Base-by-base conservation (phyloP, 1,284 basidiomycete genomes). In the Trametes pubescens region DNA sequence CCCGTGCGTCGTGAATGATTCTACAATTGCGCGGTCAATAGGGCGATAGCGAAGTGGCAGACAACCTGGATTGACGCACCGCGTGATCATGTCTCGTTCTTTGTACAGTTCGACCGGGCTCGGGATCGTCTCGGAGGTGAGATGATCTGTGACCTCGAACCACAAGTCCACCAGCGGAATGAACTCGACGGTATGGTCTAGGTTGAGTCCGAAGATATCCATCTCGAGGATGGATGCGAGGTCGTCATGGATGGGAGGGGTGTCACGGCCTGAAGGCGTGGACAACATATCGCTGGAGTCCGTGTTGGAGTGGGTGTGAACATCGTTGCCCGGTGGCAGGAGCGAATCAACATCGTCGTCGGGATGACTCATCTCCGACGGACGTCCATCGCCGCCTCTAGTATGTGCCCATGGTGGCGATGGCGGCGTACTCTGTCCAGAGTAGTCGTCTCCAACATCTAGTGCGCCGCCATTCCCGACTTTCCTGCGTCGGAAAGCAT, bases 131-230 rank as follows among this genome's bases (percentile, higher is more conserved):
- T 47, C 46, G 10, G 29, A 10, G 10, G 22, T 35, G 44, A 57
- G 55, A 24, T 57, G 55, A 1, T 37, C 55, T 2, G n/a, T 18
- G n/a, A 44, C 37, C 24, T 59, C 48, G 7, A 46, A 59, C 57
- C 57, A 59, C n/a, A 59, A 24, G 21, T 59, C 57, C 11, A 51
- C 57, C 8, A 59, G 38, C 14, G 57, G 57, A 3, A 59, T 5
- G n/a, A 59, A 14, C 13, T 59, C 57, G n/a, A 18, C 29, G n/a
- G 37, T 37, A n/a, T 43, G 29, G 11, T 59, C 40, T 4, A 14
- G 11, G 11, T 21, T n/a, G 37, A 21, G 16, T 2, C 49, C 24
- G 24, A 59, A 59, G 38, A 51, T 13, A 29, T 57, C 55, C 26
- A 57, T 29, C 24, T 44, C 13, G 16, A 40, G 14, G 22, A 52